Evolutionary conservation across 352 stramenopile genomes (phyloP).

Genomic region (Globisporangium megalacanthum): DNA sequence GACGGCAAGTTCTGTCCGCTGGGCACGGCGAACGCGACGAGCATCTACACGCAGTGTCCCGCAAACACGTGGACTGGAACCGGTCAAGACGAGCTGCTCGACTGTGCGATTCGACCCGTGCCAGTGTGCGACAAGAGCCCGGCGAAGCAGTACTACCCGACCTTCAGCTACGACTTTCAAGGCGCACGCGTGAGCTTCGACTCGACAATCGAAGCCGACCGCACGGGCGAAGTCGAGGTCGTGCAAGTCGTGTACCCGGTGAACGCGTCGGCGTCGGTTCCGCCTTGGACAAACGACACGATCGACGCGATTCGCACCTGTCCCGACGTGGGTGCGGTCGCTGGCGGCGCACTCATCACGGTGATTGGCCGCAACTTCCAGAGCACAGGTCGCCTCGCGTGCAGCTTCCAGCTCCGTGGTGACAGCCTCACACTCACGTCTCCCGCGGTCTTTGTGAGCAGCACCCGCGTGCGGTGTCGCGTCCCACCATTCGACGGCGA

Average conservation of each 20-base stretch:
- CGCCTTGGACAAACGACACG: conserved; percentile 93
- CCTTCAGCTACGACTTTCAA: conserved; percentile 71
- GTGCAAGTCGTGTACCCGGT: conserved; percentile 89
- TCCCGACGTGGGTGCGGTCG: conserved; percentile 33
- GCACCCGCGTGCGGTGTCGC: conserved; percentile 78
- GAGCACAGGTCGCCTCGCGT: conserved; percentile 80
- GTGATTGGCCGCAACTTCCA: conserved; percentile 95
- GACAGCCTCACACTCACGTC: conserved; percentile 21
- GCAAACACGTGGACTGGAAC: conserved; percentile 81
- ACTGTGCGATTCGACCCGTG: conserved; percentile 87
- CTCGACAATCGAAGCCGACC: conserved; percentile 60
- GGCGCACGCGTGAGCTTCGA: conserved; percentile 48
- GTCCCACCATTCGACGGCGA: conserved; percentile 53
- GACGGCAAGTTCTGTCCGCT: conserved; percentile 91
- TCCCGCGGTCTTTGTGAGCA: conserved; percentile 72
- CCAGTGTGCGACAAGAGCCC: conserved; percentile 93
- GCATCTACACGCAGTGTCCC: conserved; percentile 88
- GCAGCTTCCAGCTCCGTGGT: conserved; percentile 54
- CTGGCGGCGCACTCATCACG: conserved; percentile 65
- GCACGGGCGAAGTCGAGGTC: conserved; percentile 86
- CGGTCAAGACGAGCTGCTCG: conserved; percentile 75
- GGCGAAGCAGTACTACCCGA: conserved; percentile 74
- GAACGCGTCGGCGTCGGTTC: conserved; percentile 80
- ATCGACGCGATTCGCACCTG: conserved; percentile 91
- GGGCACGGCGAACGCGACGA: conserved; percentile 82